Evolutionary conservation across 352 stramenopile species (phyloP), one percentile per base, ranked within the genome.

Genomic region (Aphanomyces invadans): DNA sequence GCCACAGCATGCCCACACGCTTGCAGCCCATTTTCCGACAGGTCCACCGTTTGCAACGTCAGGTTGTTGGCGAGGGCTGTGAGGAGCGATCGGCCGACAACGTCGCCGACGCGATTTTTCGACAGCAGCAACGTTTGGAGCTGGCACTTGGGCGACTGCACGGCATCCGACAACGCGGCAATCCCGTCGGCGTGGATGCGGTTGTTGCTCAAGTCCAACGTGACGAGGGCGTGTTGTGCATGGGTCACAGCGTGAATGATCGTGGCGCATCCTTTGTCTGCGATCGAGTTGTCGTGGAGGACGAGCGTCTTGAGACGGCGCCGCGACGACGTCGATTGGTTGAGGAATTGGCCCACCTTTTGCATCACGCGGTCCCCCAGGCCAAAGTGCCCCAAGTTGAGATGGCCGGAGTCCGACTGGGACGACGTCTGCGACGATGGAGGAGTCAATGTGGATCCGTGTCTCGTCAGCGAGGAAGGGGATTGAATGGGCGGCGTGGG

Each of bases 341-440:
- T 12, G 32, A 67, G 45, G 23, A 44, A 67, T 2, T 67, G 60
- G 11, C 60, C 60, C 38, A 67, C 39, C 33, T 67, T 67, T 46
- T 67, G 60, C 39, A 67, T 33, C 1, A 25, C 48, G 17, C 60
- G 45, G 28, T 67, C 60, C 19, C 60, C 60, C 2, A 67, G 29
- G 9, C 15, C 28, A 26, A 49, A 56, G 11, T 59, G 39, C 5
- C n/a, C 46, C 1, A 67, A 19, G 33, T 67, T 57, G 39, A 67
- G 42, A 3, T 57, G 17, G 2, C 60, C 28, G 60, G 17, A 31
- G 42, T 39, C 15, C 3, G n/a, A n/a, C n/a, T n/a, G n/a, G n/a
- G n/a, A n/a, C n/a, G n/a, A n/a, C n/a, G n/a, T n/a, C n/a, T n/a
- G n/a, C n/a, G n/a, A n/a, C n/a, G n/a, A n/a, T n/a, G n/a, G n/a